Evolutionary conservation across 2,329 filamentous ascomycete genomes (phyloP), one percentile per base, ranked within the genome.

Genomic region (Colletotrichum gigasporum): DNA sequence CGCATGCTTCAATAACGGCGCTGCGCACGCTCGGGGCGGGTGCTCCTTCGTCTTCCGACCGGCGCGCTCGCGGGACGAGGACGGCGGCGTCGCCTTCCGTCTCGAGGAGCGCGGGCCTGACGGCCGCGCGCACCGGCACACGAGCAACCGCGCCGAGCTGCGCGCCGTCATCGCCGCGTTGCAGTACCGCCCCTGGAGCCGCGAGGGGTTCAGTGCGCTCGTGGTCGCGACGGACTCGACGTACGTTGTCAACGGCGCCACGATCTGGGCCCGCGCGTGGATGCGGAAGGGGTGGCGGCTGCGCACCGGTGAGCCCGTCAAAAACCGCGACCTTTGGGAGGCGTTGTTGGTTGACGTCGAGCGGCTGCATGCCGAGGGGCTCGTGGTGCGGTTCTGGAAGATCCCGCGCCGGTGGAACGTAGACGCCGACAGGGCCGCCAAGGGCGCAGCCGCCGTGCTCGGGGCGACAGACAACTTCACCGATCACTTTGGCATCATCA

Each of bases 161-260:
- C 85, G 84, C 12, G 85, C 84, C 5, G 82, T 82, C 5, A 80
- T 86, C 47, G 82, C 77, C 5, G 86, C 80, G 4, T 75, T 87
- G 22, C 74, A 79, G 26, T 80, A 77, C 67, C 73, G 77, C 3
- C 8, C 70, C 65, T 86, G 83, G 84, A n/a, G 12, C 0, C 72
- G 69, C 4, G 81, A 85, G 70, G 69, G 80, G 57, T 73, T 75
- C 72, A 37, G 63, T 10, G 72, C 71, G 2, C 5, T 87, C 2
- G 80, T 86, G 35, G 78, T 88, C 61, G 85, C 84, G 2, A 85
- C 83, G 0, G 83, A 88, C 69, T 86, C 83, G 0, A 76, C 78
- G 26, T 87, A 87, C 68, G 80, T 84, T 5, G 78, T 80, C 1
- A 68, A 80, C 12, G 82, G 83, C 7, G 71, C 79, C 7, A 85